phyloP scores from a whole-genome alignment of 164 flowering plant genomes.

The Annona cherimola region DNA sequence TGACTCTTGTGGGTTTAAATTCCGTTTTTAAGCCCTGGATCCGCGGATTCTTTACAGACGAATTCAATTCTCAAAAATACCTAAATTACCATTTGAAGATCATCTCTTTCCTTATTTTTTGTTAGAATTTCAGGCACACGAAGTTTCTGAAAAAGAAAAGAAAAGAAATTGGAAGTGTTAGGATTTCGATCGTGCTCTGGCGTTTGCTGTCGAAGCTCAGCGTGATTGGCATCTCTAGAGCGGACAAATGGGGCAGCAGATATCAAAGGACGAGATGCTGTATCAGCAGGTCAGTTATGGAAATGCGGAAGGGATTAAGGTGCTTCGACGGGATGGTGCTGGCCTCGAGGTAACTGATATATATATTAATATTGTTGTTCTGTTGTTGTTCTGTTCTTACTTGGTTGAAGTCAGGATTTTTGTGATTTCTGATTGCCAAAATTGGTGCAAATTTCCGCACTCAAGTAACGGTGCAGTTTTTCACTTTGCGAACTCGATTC shows the following conservation, averaged over 20 bases:
- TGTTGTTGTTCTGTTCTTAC: background rate
- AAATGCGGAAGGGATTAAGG: constrained; percentile 47
- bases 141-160: background rate
- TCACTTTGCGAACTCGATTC: too few relatives aligned
- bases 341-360: constrained; percentile 49
- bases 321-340: constrained; percentile 53
- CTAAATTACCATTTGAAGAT: too few relatives aligned
- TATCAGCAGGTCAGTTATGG: constrained; percentile 51
- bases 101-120: background rate
- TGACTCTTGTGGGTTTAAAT: too few relatives aligned
- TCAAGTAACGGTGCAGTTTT: too few relatives aligned
- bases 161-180: too few relatives aligned
- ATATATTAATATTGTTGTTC: background rate
- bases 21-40: too few relatives aligned
- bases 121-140: background rate
- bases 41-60: background rate
- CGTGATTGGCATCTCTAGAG: background rate
- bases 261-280: constrained; percentile 63
- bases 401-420: background rate
- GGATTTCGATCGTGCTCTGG: background rate
- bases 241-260: constrained; percentile 50
- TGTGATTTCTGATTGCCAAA: background rate
- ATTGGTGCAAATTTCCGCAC: too few relatives aligned
- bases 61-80: background rate
- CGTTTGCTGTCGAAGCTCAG: background rate